phyloP scores from a whole-genome alignment of 805 yeast genomes.

The Monosporozyma servazzii region DNA sequence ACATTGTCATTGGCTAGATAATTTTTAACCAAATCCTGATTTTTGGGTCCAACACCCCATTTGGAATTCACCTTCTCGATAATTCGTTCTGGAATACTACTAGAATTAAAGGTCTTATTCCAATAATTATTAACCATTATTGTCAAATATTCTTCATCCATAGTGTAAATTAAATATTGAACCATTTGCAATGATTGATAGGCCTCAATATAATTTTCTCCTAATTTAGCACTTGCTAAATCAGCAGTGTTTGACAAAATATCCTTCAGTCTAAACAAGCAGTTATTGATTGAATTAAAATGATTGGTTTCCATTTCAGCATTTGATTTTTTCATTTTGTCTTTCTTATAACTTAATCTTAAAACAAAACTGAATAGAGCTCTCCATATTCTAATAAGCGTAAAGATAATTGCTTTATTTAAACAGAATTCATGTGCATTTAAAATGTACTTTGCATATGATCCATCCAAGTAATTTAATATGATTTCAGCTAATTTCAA shows the following conservation, averaged over 20 bases:
- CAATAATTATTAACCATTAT: conserved; percentile 8
- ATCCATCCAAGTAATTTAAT: conserved; percentile 7
- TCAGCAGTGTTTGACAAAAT: conserved; percentile 3
- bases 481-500: conserved; percentile 4
- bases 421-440: conserved; percentile 5
- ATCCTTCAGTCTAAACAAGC: background rate
- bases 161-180: conserved; percentile 11
- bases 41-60: conserved; percentile 16
- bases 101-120: conserved; percentile 6
- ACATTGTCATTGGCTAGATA: conserved; percentile 9
- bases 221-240: conserved; percentile 2
- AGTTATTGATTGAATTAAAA: background rate
- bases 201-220: conserved; percentile 9
- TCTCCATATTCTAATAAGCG: conserved; percentile 9
- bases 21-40: conserved; percentile 6
- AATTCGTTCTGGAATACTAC: conserved; percentile 8
- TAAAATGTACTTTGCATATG: conserved; percentile 1
- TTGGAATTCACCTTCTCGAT: conserved; percentile 11
- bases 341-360: conserved; percentile 9
- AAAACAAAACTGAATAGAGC: conserved; percentile 9
- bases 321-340: background rate
- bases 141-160: conserved; percentile 7
- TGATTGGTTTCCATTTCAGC: background rate
- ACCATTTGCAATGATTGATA: conserved; percentile 10
- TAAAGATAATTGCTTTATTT: conserved; percentile 9